These are phyloP conservation scores for Aureobasidium lini DNA, from an alignment of 2,329 filamentous ascomycete species.

Conservation along the genomic window DNA sequence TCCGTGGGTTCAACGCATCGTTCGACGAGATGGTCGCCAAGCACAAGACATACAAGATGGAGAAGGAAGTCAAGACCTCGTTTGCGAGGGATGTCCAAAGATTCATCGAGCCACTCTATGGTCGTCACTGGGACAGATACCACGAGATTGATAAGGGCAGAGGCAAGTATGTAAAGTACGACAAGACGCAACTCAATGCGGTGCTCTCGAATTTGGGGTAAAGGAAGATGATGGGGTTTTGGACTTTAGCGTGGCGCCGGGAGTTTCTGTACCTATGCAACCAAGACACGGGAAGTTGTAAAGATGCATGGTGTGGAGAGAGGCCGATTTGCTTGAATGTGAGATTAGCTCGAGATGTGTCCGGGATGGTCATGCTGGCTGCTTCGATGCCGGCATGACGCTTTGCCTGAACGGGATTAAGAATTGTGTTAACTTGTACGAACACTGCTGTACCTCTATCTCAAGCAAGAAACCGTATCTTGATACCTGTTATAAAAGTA, in stretches of 20 bases:
- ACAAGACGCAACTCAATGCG: constrained; percentile 71
- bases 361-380: constrained; percentile 2
- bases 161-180: constrained; percentile 97
- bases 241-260: constrained; percentile 12
- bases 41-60: constrained; percentile 82
- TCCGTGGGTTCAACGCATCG: constrained; percentile 77
- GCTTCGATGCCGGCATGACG: constrained; percentile 4
- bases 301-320: background rate
- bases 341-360: background rate
- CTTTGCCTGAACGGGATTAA: background rate
- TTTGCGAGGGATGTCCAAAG: constrained; percentile 79
- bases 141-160: constrained; percentile 97
- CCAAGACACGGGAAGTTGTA: background rate
- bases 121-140: constrained; percentile 92
- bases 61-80: constrained; percentile 75
- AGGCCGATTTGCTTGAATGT: background rate
- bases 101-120: constrained; percentile 90
- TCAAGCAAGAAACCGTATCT: background rate
- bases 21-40: constrained; percentile 83
- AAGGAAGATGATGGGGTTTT: background rate
- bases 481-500: background rate
- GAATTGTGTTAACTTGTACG: background rate
- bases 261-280: background rate
- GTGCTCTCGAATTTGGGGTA: constrained; percentile 32
- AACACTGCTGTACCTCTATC: background rate